Evolutionary conservation across 2,329 filamentous ascomycete species (phyloP), one percentile per base, ranked within the genome.

Genomic region (Paecilomyces sp.): DNA sequence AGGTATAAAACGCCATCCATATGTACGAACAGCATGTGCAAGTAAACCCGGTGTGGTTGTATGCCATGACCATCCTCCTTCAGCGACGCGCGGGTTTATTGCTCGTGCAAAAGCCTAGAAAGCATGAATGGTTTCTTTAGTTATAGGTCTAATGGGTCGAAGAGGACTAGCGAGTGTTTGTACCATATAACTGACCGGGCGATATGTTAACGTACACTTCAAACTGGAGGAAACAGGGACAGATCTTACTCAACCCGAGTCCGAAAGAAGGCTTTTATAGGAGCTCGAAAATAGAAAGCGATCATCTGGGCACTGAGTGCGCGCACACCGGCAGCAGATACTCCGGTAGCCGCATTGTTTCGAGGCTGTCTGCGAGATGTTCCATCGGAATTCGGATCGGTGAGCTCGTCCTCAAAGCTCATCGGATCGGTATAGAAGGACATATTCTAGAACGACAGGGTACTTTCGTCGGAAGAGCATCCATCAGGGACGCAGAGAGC

Each of bases 201-300:
- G 52, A 56, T 57, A 56, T 59, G 51, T 51, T 24, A 54, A 58
- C 28, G 15, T 47, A 34, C 50, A 51, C 25, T 28, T n/a, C 41
- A 41, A 41, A 58, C 24, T 55, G 22, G 25, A n/a, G 9, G n/a
- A 22, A 18, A 41, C 50, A 50, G 51, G 31, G 31, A 56, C 51
- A 58, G 58, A 61, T 81, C 82, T 72, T 92, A 96, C 79, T 97
- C 92, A 64, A 97, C 91, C 60, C 92, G 82, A 1, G 90, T 92
- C 62, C 91, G 85, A 76, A 97, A 96, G 72, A 97, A 97, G 15
- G 92, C 90, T 76, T 96, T 96, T 57, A 92, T 89, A 0, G 92
- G 92, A 0, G 91, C 91, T 59, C 92, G 83, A 72, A 96, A 97
- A 77, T 96, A 97, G 68, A 96, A 96, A 25, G 91, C 88, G 58